Conservation (phyloP, 495 filamentous ascomycete genomes). For the Podospora bellae-mahoneyi region DNA sequence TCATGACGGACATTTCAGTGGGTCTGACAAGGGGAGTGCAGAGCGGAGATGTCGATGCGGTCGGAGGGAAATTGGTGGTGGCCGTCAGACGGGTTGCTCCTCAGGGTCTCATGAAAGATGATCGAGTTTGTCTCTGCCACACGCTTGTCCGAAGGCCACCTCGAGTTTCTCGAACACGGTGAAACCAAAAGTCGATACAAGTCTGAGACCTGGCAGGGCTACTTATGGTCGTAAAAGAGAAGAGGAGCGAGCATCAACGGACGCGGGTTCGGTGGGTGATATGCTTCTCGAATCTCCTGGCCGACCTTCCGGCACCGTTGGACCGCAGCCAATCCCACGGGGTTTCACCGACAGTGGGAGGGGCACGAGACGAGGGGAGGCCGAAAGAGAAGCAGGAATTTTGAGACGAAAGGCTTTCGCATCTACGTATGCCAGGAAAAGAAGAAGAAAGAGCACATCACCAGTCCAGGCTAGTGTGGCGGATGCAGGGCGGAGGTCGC, state of each 20-base stretch:
- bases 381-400: neutral
- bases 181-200: conserved; percentile 3
- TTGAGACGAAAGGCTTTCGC: neutral
- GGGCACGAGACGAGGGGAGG: neutral
- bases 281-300: neutral
- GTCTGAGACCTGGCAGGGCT: neutral
- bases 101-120: conserved; percentile 4
- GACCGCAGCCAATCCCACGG: neutral
- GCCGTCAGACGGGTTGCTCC: neutral
- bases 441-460: neutral
- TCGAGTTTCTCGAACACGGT: neutral
- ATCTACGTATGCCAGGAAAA: neutral
- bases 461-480: neutral
- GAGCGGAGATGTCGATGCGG: conserved; percentile 1
- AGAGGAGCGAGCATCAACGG: neutral
- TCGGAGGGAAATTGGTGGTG: conserved; percentile 10
- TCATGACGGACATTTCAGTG: neutral
- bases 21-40: neutral
- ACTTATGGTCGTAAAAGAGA: neutral
- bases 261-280: neutral
- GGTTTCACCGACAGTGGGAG: neutral
- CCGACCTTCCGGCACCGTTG: neutral
- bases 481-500: neutral
- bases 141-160: neutral
- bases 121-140: neutral